Evolutionary conservation across 2,329 filamentous ascomycete species (phyloP).

Genomic region (Fonsecaea nubica): DNA sequence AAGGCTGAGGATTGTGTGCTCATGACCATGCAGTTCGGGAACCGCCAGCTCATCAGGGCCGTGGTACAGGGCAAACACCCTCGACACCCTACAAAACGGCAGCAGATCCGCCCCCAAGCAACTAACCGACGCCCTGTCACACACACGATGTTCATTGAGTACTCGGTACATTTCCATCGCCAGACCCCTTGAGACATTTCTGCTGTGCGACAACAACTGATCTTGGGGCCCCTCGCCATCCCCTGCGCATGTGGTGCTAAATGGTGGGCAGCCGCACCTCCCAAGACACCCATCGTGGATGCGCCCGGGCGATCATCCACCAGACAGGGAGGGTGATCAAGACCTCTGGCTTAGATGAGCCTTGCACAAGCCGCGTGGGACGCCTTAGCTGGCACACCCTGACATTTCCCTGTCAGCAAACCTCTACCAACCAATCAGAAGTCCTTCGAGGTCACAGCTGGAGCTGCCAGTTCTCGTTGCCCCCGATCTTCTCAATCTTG

Average conservation of each 20-base stretch:
- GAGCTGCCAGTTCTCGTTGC: neutral
- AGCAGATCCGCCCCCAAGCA: neutral
- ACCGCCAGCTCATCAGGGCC: neutral
- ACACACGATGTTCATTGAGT: neutral
- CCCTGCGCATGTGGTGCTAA: neutral
- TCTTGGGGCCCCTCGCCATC: neutral
- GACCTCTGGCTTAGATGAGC: no score
- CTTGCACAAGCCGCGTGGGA: neutral
- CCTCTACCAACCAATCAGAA: neutral
- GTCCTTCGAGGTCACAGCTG: neutral
- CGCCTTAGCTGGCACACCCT: neutral
- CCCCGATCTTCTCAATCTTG: neutral
- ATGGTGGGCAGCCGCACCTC: neutral
- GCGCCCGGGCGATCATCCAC: neutral
- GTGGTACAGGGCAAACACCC: neutral
- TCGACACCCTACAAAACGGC: neutral
- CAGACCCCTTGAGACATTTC: neutral
- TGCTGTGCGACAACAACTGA: neutral
- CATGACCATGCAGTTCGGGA: neutral
- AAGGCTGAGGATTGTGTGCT: neutral
- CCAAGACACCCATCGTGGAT: neutral
- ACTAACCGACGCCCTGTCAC: neutral
- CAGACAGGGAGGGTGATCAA: no score
- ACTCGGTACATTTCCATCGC: neutral
- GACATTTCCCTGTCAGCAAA: neutral